Percentiles rank a stretch among this genome's conserved stretches.
Evolutionary conservation across 768 basidiomycete genomes (phyloP).

Genomic region (Leucocoprinus birnbaumii): DNA sequence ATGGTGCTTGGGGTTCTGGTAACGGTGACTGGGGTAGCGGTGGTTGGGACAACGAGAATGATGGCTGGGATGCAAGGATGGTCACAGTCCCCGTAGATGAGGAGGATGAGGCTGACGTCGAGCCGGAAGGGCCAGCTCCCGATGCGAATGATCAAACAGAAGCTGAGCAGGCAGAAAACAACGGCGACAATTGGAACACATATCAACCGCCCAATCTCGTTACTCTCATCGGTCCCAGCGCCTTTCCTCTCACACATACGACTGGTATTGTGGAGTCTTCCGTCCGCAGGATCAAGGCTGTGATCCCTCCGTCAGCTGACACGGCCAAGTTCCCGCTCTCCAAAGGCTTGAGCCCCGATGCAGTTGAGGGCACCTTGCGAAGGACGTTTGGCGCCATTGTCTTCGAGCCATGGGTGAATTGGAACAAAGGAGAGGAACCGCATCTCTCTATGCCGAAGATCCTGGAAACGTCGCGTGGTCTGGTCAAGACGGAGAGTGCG

Average conservation of each 20-base stretch:
- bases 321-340: conserved; percentile 9
- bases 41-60: conserved; percentile 4
- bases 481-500: conserved; percentile 16
- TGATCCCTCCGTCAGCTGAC: conserved; percentile 22
- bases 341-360: conserved; percentile 22
- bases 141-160: background rate
- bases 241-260: conserved; percentile 58
- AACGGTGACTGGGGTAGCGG: conserved; percentile 4
- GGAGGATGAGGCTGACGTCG: conserved; percentile 1
- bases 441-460: conserved; percentile 35
- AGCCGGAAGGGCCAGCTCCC: background rate
- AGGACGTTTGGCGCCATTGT: conserved; percentile 32
- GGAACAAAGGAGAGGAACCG: conserved; percentile 35
- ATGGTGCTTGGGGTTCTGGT: conserved; percentile 2
- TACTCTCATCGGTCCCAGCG: conserved; percentile 49
- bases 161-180: background rate
- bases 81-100: conserved; percentile 1
- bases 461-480: conserved; percentile 29
- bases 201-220: conserved; percentile 19
- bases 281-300: conserved; percentile 48
- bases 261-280: conserved; percentile 67
- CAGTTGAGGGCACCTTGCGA: conserved; percentile 38
- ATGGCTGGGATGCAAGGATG: background rate
- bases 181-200: conserved; percentile 17
- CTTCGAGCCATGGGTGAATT: conserved; percentile 38